Evolutionary conservation across 73 alveolate genomes (phyloP).

Genomic region (Tetrahymena malaccensis): DNA sequence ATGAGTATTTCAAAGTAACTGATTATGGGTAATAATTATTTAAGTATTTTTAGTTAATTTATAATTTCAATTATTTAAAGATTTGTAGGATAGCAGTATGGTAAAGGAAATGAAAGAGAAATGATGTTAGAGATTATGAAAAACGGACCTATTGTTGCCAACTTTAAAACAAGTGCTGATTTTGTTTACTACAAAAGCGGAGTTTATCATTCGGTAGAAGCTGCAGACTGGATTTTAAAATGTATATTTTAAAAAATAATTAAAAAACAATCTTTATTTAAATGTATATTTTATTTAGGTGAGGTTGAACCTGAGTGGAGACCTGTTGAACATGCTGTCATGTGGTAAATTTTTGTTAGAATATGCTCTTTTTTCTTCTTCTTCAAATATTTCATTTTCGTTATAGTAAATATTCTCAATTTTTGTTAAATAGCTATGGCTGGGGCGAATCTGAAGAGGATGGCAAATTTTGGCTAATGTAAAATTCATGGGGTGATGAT

Average conservation of each 20-base stretch:
- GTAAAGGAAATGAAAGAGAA: conserved; percentile 26
- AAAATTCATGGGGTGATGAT: conserved; percentile 28
- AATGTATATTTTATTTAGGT: background rate
- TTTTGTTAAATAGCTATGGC: conserved; percentile 20
- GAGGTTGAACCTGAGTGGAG: conserved; percentile 27
- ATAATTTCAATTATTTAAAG: background rate
- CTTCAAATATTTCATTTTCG: background rate
- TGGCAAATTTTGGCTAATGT: conserved; percentile 20
- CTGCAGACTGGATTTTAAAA: conserved; percentile 35
- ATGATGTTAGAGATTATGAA: conserved; percentile 29
- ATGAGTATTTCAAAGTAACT: background rate
- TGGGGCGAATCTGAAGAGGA: conserved; percentile 44
- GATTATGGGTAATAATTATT: background rate
- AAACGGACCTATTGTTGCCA: conserved; percentile 37
- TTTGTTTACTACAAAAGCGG: conserved; percentile 34
- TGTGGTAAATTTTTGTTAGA: background rate
- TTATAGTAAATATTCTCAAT: background rate
- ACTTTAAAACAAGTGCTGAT: conserved; percentile 31
- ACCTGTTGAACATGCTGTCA: background rate
- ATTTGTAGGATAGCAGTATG: conserved; percentile 34
- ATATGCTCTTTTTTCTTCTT: background rate
- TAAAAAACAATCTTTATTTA: background rate
- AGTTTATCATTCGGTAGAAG: conserved; percentile 6
- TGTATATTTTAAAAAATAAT: background rate
- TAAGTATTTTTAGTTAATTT: background rate